Evolutionary conservation across 2,329 filamentous ascomycete species (phyloP), one percentile per base, ranked within the genome.

Genomic region (Fusarium aywerte): DNA sequence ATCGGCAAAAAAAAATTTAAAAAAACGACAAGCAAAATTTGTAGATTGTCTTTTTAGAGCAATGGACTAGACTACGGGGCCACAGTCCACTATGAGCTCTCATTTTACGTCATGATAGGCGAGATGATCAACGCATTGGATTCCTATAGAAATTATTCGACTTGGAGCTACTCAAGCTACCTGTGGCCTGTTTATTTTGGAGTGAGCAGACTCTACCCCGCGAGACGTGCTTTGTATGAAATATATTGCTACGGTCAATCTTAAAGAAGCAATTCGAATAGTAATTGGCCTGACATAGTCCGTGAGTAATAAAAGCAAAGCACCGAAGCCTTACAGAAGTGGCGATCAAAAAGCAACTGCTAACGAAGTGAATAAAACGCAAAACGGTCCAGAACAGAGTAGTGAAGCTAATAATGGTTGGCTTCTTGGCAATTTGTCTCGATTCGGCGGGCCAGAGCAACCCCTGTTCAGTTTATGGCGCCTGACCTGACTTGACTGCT

Each of bases 401-500:
- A 54, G 48, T n/a, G 29, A 47, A 38, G 32, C 31, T 48, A 35
- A 23, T n/a, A 13, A 39, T 39, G 4, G 53, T 31, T 33, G 61
- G 49, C 35, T 57, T 61, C 67, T 67, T 69, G 53, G 67, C 51
- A 31, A 62, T 57, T 70, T 52, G 68, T 52, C 27, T 45, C 44
- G n/a, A 60, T 51, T 56, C 29, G 59, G 50, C 52, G 55, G 27
- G 18, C 16, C 20, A 35, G 45, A 10, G 27, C n/a, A 43, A 50
- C 59, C 60, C 60, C 65, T 61, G 58, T 58, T 54, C 42, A 57
- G 35, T 52, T 38, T 39, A 45, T 49, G 66, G 57, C 63, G 54
- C 65, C 48, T 63, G 65, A 63, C 66, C 51, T 62, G 49, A 39
- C 45, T 53, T 71, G 68, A 67, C 56, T 70, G 49, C 65, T 57